Evolutionary conservation across 2,329 filamentous ascomycete genomes (phyloP).

Genomic region (Clonostachys sp.): DNA sequence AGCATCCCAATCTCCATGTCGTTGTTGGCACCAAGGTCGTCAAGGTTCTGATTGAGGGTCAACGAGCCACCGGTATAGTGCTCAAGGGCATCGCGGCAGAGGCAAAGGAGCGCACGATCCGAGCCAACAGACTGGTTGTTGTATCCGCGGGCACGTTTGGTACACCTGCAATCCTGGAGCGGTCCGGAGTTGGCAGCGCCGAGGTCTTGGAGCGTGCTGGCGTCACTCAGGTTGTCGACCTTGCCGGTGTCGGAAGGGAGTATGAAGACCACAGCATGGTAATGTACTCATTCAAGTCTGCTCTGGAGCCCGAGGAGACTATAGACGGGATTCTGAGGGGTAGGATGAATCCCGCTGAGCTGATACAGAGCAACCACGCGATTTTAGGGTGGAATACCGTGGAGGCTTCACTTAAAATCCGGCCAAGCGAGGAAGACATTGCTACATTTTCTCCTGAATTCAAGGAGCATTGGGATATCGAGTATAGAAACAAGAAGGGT

Average conservation of each 20-base stretch:
- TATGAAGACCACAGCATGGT: conserved; percentile 54
- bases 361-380: conserved; percentile 32
- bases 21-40: conserved; percentile 48
- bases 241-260: conserved; percentile 47
- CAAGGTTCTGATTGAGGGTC: conserved; percentile 42
- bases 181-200: conserved; percentile 12
- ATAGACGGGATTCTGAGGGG: conserved; percentile 42
- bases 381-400: conserved; percentile 51
- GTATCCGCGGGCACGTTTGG: conserved; percentile 33
- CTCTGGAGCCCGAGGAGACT: conserved; percentile 21
- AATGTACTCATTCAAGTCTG: conserved; percentile 41
- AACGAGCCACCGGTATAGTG: conserved; percentile 49
- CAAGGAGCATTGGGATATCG: conserved; percentile 46
- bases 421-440: conserved; percentile 48
- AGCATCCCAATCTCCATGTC: conserved; percentile 48
- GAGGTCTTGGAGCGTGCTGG: conserved; percentile 38
- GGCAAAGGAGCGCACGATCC: conserved; percentile 2
- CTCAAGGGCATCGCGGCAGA: conserved; percentile 15
- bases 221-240: conserved; percentile 37
- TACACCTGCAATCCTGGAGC: conserved; percentile 41
- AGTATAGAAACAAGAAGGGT: conserved; percentile 38
- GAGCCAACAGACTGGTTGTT: conserved; percentile 42
- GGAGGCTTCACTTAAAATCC: conserved; percentile 51
- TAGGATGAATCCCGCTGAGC: conserved; percentile 30
- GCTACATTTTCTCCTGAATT: conserved; percentile 47